A percentile compares a stretch with the other conserved stretches of the same genome.
Conservation (phyloP, 2,329 filamentous ascomycete genomes). For the Oidium heveae region DNA sequence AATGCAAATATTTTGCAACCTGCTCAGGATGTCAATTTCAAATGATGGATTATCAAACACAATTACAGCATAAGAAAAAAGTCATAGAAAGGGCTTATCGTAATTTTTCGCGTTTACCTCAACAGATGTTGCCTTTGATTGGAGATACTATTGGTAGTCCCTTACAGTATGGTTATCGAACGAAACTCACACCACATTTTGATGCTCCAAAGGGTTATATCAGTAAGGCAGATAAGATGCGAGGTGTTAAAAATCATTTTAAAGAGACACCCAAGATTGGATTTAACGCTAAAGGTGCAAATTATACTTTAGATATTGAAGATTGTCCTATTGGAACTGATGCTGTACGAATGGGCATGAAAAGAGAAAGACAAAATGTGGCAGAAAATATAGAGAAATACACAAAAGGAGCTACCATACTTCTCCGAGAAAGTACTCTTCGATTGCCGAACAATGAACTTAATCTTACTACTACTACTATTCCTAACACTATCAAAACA, state of each 20-base stretch:
- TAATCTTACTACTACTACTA: conserved; percentile 9
- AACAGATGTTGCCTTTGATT: conserved; percentile 49
- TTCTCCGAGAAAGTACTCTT: conserved; percentile 65
- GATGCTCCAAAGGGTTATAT: conserved; percentile 39
- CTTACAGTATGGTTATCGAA: conserved; percentile 78
- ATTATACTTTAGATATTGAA: conserved; percentile 73
- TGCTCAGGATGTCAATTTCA: conserved; percentile 95
- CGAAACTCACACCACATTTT: conserved; percentile 93
- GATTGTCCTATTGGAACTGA: conserved; percentile 90
- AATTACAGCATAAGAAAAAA: conserved; percentile 59
- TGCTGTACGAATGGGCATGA: conserved; percentile 57
- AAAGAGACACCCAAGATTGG: conserved; percentile 53
- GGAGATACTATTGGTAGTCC: conserved; percentile 75
- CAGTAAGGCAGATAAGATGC: conserved; percentile 22
- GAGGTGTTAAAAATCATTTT: conserved; percentile 29
- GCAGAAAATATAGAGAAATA: conserved; percentile 44
- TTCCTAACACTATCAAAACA: conserved; percentile 10
- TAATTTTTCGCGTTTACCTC: conserved; percentile 68
- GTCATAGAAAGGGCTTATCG: conserved; percentile 79
- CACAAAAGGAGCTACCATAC: conserved; percentile 59
- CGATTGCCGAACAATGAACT: conserved; percentile 27
- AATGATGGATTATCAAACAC: conserved; percentile 75
- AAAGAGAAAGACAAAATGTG: conserved; percentile 53
- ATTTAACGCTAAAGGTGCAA: conserved; percentile 68
- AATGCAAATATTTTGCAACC: conserved; percentile 63